Evolutionary conservation across 495 filamentous ascomycete species (phyloP).

Genomic region (Aspergillus bridgeri): DNA sequence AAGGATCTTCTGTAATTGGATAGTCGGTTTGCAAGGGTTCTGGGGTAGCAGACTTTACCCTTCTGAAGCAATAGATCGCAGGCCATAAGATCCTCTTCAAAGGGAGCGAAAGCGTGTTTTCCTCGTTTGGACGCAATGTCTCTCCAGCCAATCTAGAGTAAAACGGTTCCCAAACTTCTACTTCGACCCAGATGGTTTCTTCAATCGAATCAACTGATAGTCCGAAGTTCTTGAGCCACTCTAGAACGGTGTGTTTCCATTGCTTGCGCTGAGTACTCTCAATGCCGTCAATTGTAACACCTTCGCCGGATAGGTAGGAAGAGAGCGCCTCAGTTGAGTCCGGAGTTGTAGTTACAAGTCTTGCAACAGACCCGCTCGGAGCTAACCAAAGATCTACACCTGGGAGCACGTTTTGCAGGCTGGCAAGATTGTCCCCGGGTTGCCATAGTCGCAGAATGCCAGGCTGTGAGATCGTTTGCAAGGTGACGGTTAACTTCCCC

Average conservation of each 20-base stretch:
- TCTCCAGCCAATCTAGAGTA: conserved; percentile 43
- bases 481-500: conserved; percentile 38
- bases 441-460: conserved; percentile 35
- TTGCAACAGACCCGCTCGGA: conserved; percentile 47
- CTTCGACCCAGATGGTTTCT: conserved; percentile 42
- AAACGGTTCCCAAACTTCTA: conserved; percentile 48
- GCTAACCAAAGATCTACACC: conserved; percentile 49
- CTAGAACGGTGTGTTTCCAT: conserved; percentile 39
- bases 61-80: conserved; percentile 45
- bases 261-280: conserved; percentile 23
- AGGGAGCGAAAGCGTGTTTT: conserved; percentile 32
- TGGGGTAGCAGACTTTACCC: conserved; percentile 23
- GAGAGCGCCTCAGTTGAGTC: conserved; percentile 21
- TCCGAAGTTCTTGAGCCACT: conserved; percentile 42
- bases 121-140: conserved; percentile 32
- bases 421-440: conserved; percentile 20
- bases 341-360: conserved; percentile 31
- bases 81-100: conserved; percentile 49
- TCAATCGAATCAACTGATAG: conserved; percentile 31
- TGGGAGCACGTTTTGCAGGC: conserved; percentile 19
- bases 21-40: conserved; percentile 10
- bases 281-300: conserved; percentile 10
- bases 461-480: conserved; percentile 37
- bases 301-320: conserved; percentile 17
- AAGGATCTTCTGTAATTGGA: conserved; percentile 47